Base-by-base conservation (phyloP, 345 rosid genomes). In the Xanthoceras sorbifolium region DNA sequence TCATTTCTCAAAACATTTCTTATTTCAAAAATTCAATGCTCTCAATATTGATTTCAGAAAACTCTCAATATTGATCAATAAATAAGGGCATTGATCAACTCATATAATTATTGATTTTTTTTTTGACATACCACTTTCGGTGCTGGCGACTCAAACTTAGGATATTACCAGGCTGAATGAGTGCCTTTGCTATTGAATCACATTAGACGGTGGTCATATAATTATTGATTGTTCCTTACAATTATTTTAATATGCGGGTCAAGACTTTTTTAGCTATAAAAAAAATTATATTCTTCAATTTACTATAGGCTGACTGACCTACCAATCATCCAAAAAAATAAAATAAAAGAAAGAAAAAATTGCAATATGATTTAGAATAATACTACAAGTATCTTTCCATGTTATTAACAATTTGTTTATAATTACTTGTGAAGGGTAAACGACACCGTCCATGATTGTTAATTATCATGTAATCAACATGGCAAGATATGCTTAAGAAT, bases 401-500 rank as follows among this genome's bases (percentile, higher is more conserved):
- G 20, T 29, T 23, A 4, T 61, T 26, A 17, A 26, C 9, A 26
- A 36, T 36, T n/a, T n/a, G n/a, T 46, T 46, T 31, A 12, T 12
- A 63, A 15, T 63, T 14, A 62, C 6, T 12, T 28, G n/a, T 12
- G 25, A 25, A 23, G 23, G 14, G 29, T 23, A 40, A 11, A 26
- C 22, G 15, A 71, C 42, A 54, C 31, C 48, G 64, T 71, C 64
- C 46, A n/a, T 4, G 9, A n/a, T 54, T 54, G 26, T 54, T n/a
- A 18, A 54, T 54, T 54, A 54, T 54, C 25, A 31, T 15, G 23
- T 9, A 65, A 65, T 65, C 69, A 65, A 65, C 48, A 9, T 2
- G 69, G 25, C 10, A 69, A 48, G 36, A 68, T 46, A 11, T 26
- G 72, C 38, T 68, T 44, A 23, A 40, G 70, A 67, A 20, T 67